Percentiles rank a stretch among this genome's conserved stretches.
These are phyloP conservation scores for Zoysia pacifica DNA, from an alignment of 176 grass and related monocot genomes.

Conservation along the genomic window DNA sequence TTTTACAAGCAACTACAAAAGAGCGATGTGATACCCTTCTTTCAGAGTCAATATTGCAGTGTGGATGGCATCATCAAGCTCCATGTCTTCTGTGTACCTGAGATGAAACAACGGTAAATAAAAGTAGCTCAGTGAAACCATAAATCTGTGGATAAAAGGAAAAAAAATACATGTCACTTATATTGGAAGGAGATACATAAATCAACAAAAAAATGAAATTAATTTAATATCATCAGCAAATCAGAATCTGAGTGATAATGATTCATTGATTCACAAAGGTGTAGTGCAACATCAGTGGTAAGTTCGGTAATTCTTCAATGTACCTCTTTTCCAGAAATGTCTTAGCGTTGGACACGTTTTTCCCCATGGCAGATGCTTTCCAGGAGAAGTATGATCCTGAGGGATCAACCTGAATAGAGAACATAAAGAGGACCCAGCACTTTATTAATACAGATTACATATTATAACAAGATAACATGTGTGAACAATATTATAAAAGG, in stretches of 20 bases:
- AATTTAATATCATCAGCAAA: slow-evolving; percentile 13
- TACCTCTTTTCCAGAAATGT: slow-evolving; percentile 99
- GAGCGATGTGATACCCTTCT: slow-evolving; percentile 74
- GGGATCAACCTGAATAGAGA: slow-evolving; percentile 72
- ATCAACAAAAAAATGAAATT: slow-evolving; percentile 1
- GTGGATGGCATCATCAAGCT: slow-evolving; percentile 98
- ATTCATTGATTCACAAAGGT: not conserved
- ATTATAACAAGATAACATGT: not conserved
- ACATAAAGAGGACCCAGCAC: slow-evolving; percentile 1
- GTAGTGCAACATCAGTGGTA: slow-evolving; percentile 17
- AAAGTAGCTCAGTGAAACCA: slow-evolving; percentile 15
- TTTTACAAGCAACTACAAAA: slow-evolving; percentile 4
- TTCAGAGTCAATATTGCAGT: slow-evolving; percentile 96
- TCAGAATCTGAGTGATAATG: not conserved
- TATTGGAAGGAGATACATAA: not conserved
- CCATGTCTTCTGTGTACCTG: slow-evolving; percentile 97
- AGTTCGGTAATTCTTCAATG: not conserved
- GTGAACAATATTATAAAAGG: not conserved
- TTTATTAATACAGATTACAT: not conserved
- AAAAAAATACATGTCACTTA: not conserved
- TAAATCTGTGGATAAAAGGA: not conserved
- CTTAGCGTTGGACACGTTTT: slow-evolving; percentile 98
- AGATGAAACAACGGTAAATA: slow-evolving; percentile 19
- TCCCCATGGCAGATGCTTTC: slow-evolving; percentile 99
- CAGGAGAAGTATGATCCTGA: slow-evolving; percentile 99